Conservation (phyloP, 441 rosid species). For the Raphanus hybrid region DNA sequence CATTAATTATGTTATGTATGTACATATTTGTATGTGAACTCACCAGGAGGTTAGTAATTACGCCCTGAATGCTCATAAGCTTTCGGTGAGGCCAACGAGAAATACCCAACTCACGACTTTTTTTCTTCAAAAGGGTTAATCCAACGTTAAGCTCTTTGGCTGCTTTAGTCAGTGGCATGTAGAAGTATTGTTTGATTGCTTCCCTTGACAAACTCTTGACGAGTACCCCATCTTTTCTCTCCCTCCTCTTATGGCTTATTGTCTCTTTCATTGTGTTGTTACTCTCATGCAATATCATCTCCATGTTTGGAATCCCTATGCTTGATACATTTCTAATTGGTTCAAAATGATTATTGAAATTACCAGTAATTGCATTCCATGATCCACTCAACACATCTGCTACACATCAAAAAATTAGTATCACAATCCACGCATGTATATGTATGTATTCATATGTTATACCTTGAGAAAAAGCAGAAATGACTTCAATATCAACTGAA, state of each 20-base stretch:
- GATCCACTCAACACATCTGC: slow-evolving; percentile 21
- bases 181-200: slow-evolving; percentile 49
- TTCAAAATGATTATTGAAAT: slow-evolving; percentile 6
- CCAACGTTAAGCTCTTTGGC: slow-evolving; percentile 77
- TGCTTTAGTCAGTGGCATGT: slow-evolving; percentile 74
- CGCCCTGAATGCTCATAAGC: slow-evolving; percentile 60
- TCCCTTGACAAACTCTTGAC: slow-evolving; percentile 42
- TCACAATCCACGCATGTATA: neutral
- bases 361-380: slow-evolving; percentile 20
- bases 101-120: slow-evolving; percentile 75
- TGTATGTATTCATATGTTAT: neutral
- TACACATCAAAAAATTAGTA: slow-evolving; percentile 1
- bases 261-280: slow-evolving; percentile 15
- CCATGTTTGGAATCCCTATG: slow-evolving; percentile 9
- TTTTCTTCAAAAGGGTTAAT: slow-evolving; percentile 73
- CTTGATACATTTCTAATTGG: slow-evolving; percentile 6
- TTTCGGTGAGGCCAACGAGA: slow-evolving; percentile 84
- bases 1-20: neutral
- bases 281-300: slow-evolving; percentile 15
- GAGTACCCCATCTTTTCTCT: slow-evolving; percentile 27
- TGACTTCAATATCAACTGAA: slow-evolving; percentile 30
- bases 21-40: neutral
- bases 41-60: slow-evolving; percentile 62
- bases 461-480: slow-evolving; percentile 35
- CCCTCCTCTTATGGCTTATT: slow-evolving; percentile 4